Evolutionary conservation across 352 stramenopile genomes (phyloP).

Genomic region (Pythium utonaiense): DNA sequence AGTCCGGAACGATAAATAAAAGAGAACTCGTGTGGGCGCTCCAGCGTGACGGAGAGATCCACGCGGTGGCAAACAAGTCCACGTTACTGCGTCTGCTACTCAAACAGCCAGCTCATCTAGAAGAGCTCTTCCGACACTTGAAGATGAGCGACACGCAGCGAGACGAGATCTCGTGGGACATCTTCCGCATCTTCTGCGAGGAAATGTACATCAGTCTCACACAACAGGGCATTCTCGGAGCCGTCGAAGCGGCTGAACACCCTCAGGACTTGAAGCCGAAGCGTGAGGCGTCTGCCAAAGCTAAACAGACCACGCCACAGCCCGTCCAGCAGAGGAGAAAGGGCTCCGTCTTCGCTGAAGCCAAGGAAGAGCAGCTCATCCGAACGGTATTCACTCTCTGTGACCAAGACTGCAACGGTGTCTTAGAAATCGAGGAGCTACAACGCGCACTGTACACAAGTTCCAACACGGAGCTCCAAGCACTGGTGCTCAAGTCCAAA

Average conservation of each 20-base stretch:
- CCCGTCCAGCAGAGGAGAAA: not conserved
- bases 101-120: slow-evolving; percentile 43
- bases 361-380: slow-evolving; percentile 42
- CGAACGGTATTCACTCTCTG: slow-evolving; percentile 51
- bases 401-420: slow-evolving; percentile 53
- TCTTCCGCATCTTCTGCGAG: slow-evolving; percentile 48
- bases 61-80: slow-evolving; percentile 41
- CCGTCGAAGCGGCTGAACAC: not conserved
- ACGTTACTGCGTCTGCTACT: slow-evolving; percentile 43
- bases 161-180: slow-evolving; percentile 47
- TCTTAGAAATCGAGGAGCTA: slow-evolving; percentile 63
- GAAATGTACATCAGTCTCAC: slow-evolving; percentile 44
- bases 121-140: slow-evolving; percentile 30
- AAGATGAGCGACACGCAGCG: slow-evolving; percentile 16
- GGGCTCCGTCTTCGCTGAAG: slow-evolving; percentile 7
- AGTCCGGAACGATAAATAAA: slow-evolving; percentile 60
- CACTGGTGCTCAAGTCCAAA: slow-evolving; percentile 39
- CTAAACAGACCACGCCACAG: too few species aligned
- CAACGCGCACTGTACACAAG: slow-evolving; percentile 38
- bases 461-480: slow-evolving; percentile 20
- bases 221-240: slow-evolving; percentile 27
- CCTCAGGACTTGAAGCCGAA: not conserved
- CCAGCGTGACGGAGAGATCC: slow-evolving; percentile 54
- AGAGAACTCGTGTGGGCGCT: slow-evolving; percentile 64
- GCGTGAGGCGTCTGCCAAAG: not conserved